Base-by-base conservation (phyloP, 169 alveolate genomes). In the Plasmodium malariae region DNA sequence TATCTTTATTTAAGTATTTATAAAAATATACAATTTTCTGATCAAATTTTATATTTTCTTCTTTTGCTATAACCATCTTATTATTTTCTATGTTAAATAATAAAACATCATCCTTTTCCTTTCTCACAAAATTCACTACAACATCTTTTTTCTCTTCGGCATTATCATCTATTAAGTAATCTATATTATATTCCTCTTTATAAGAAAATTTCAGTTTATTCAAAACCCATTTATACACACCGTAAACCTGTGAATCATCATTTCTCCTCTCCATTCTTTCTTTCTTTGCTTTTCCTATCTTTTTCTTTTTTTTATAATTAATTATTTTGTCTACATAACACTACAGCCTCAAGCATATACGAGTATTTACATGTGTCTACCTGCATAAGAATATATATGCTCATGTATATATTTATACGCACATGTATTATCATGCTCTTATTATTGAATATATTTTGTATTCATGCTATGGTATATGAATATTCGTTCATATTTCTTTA, bases 21-120 rank as follows among this genome's bases (percentile, higher is more conserved):
- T 69, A 71, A 48, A 86, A 86, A 70, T 86, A 86, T 12, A 86
- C 76, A 55, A 86, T 70, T 70, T 86, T 86, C 51, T 70, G 63
- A 60, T 86, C 87, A 70, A 86, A 86, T 57, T 86, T 86, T 86
- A 86, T 86, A 43, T 86, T 70, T 48, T 69, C 92, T 49, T 86
- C 92, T 24, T 86, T 86, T 70, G 34, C 69, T 37, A 86, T 36
- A 30, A 86, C 74, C 54, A 86, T 86, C 43, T 86, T 48, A 26
- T 86, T 36, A 32, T 86, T 59, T 60, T 86, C 92, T 17, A 69
- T 34, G 1, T 69, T 63, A 62, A 86, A 86, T 21, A 86, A 40
- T 26, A 86, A 63, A 32, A 86, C 7, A 17, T 86, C 92, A n/a
- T 86, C 54, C 26, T 68, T 36, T 32, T 30, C 74, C 14, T 86